Conservation (phyloP, 805 yeast genomes). For the Pichia californica region DNA sequence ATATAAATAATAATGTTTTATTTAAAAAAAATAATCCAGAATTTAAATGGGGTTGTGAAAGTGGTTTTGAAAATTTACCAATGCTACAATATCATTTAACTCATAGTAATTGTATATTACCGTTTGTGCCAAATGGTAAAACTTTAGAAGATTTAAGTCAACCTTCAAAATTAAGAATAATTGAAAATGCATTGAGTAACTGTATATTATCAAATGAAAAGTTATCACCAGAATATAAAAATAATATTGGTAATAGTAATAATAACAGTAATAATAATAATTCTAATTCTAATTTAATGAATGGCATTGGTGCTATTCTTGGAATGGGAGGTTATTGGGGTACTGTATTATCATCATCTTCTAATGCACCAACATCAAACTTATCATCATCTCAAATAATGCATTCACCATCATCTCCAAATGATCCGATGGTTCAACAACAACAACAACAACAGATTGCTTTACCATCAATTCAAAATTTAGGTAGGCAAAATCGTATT, state of each 20-base stretch:
- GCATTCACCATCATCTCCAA: too few species aligned
- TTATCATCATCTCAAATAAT: too few species aligned
- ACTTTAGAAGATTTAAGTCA: neutral
- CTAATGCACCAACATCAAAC: neutral
- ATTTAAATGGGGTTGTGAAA: conserved; percentile 11
- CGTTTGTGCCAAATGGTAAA: neutral
- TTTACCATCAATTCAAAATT: too few species aligned
- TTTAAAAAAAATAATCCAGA: too few species aligned
- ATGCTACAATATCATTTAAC: neutral
- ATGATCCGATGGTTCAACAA: too few species aligned
- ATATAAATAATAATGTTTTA: neutral
- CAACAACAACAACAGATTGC: too few species aligned
- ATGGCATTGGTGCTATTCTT: too few species aligned
- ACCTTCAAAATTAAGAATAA: neutral
- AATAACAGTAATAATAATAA: neutral
- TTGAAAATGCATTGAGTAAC: neutral
- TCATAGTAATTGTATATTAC: neutral
- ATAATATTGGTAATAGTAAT: neutral
- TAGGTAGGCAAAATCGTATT: too few species aligned
- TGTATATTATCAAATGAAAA: conserved; percentile 1
- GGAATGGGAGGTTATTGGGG: conserved; percentile 1
- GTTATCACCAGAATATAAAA: neutral
- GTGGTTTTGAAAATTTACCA: neutral
- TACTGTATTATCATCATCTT: neutral
- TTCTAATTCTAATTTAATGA: neutral